These are phyloP conservation scores for Truncatella angustata DNA, from an alignment of 2,329 filamentous ascomycete genomes.

Conservation along the genomic window DNA sequence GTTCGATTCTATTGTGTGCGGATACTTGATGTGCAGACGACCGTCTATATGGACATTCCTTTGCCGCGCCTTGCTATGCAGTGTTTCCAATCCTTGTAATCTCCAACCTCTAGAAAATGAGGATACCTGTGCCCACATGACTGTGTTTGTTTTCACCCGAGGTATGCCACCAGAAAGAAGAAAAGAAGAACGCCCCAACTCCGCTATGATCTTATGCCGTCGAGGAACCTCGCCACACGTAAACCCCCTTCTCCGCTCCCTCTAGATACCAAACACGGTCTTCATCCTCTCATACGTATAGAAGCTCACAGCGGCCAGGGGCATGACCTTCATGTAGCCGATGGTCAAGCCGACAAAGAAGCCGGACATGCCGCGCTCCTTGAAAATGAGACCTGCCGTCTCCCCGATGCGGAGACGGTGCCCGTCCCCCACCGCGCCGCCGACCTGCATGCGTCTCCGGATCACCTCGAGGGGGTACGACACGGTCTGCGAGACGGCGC, in stretches of 20 bases:
- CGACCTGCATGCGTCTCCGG: conserved; percentile 90
- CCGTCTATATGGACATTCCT: too few species aligned
- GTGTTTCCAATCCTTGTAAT: too few species aligned
- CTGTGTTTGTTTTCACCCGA: too few species aligned
- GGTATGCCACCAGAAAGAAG: too few species aligned
- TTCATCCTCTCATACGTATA: conserved; percentile 66
- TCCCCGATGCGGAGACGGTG: conserved; percentile 75
- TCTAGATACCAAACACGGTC: conserved; percentile 63
- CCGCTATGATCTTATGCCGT: too few species aligned
- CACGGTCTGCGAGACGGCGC: conserved; percentile 83
- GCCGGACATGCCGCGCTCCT: conserved; percentile 72
- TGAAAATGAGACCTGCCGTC: conserved; percentile 71
- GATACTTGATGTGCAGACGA: too few species aligned
- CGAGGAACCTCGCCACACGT: too few species aligned
- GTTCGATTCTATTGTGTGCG: too few species aligned
- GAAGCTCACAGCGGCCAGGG: conserved; percentile 74
- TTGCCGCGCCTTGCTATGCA: background rate
- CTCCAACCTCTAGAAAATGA: too few species aligned
- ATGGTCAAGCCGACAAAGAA: conserved; percentile 94
- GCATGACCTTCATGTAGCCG: conserved; percentile 91
- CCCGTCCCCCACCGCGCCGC: conserved; percentile 89
- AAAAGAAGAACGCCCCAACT: too few species aligned
- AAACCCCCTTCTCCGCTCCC: background rate
- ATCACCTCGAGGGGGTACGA: conserved; percentile 96
- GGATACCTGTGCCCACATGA: too few species aligned